Base-by-base conservation (phyloP, 2,329 filamentous ascomycete genomes). In the Tolypocladium sp. region DNA sequence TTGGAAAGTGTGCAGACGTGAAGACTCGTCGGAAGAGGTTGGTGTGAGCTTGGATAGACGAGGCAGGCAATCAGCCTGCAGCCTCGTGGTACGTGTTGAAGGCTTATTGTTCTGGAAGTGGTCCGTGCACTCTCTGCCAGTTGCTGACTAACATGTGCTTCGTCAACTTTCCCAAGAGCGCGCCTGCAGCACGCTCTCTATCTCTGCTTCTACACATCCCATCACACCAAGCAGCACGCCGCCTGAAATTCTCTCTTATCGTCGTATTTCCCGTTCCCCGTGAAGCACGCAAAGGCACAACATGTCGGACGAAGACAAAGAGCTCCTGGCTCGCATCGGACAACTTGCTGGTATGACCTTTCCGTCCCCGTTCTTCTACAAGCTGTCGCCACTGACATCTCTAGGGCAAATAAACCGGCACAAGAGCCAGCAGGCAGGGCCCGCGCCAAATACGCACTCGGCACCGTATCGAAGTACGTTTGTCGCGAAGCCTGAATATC, bases 331-430 rank as follows among this genome's bases (percentile, higher is more conserved):
- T 57, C 76, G 76, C 63, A 85, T 85, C 68, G 73, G 77, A 66
- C 76, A 76, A 49, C 70, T 83, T 57, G 78, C 82, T 59, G 77
- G 80, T 80, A 70, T 52, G 73, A 69, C 53, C 57, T 44, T 12
- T 15, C 7, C 22, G 12, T 17, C 13, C 38, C 13, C 40, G 35
- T 52, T 33, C 20, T 41, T 58, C 49, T 33, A 40, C 33, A 59
- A 64, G 52, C 60, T 57, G 37, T 49, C 58, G 59, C 49, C 54
- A 67, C 63, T 74, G 57, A 69, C 61, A 46, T 44, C 12, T 63
- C 10, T 30, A 91, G 89, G 88, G 65, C 87, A 90, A 73, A 93
- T 94, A 70, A 92, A 92, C 70, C 84, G 86, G 57, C 87, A 90
- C 76, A 92, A 90, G 72, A 89, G 83, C 63, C 82, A 87, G 63